A percentile compares a stretch with the other conserved stretches of the same genome.
Conservation (phyloP, 371 early-diverging fungal species). For the Rhizopus arrhizus region DNA sequence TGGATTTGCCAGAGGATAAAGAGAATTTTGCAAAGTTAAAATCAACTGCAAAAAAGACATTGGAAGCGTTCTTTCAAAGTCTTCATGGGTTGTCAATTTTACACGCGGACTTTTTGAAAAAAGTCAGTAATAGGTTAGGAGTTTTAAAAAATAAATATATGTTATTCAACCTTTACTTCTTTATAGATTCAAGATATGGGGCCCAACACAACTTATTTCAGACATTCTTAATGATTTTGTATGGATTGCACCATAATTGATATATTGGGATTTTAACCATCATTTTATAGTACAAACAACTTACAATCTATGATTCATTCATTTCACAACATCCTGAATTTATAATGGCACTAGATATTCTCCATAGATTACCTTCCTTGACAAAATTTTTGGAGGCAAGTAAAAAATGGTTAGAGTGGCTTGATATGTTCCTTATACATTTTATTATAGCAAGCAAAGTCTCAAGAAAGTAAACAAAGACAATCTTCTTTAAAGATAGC, state of each 20-base stretch:
- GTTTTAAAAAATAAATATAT: background rate
- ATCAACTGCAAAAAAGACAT: constrained; percentile 4
- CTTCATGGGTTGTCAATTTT: constrained; percentile 6
- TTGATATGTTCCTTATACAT: no score
- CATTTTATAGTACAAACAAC: background rate
- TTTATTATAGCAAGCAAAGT: background rate
- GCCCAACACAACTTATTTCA: constrained; percentile 42
- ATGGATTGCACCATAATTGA: constrained; percentile 5
- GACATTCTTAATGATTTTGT: constrained; percentile 35
- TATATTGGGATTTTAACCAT: background rate
- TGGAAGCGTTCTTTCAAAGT: constrained; percentile 10
- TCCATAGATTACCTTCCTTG: constrained; percentile 31
- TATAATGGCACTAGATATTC: constrained; percentile 28
- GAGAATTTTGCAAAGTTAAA: constrained; percentile 9
- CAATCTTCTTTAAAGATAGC: background rate
- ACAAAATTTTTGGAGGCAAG: constrained; percentile 23
- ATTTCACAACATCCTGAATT: constrained; percentile 17
- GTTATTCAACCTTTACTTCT: background rate
- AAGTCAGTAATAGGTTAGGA: constrained; percentile 24
- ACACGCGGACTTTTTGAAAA: constrained; percentile 12
- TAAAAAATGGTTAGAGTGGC: no score
- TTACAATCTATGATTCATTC: constrained; percentile 1
- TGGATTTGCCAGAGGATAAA: constrained; percentile 14
- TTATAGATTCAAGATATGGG: constrained; percentile 35
- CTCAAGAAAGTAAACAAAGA: background rate